phyloP scores from a whole-genome alignment of 2,329 filamentous ascomycete species.

The Colletotrichum plurivorum region DNA sequence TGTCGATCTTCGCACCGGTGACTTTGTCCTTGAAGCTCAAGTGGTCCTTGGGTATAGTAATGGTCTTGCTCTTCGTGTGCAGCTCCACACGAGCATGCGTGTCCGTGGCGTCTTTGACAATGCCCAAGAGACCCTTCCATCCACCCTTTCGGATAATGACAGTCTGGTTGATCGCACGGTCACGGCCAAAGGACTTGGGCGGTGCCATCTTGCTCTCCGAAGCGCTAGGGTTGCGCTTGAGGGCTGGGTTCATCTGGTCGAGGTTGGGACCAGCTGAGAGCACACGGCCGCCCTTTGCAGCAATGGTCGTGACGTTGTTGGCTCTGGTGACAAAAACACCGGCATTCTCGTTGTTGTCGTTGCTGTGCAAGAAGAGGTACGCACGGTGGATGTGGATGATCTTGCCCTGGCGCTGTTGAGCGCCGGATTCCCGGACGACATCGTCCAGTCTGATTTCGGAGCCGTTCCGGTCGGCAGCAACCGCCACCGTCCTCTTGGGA shows the following conservation, averaged over 20 bases:
- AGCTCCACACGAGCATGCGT: conserved; percentile 89
- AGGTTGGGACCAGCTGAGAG: conserved; percentile 80
- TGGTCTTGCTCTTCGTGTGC: conserved; percentile 93
- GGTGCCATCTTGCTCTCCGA: conserved; percentile 73
- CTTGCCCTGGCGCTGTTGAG: conserved; percentile 87
- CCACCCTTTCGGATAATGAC: conserved; percentile 89
- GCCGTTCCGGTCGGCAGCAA: conserved; percentile 93
- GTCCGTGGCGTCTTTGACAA: conserved; percentile 95
- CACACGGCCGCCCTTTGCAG: conserved; percentile 91
- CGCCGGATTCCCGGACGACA: conserved; percentile 90
- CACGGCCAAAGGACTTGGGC: conserved; percentile 81
- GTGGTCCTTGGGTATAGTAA: conserved; percentile 85
- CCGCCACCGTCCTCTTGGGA: conserved; percentile 83
- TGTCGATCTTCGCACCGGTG: conserved; percentile 84
- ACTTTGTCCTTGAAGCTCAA: conserved; percentile 89
- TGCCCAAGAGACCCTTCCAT: conserved; percentile 93
- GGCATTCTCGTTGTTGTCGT: conserved; percentile 86
- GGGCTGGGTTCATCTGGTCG: conserved; percentile 90
- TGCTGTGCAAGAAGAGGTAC: conserved; percentile 91
- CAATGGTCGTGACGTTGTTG: conserved; percentile 88
- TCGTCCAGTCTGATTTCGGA: conserved; percentile 94
- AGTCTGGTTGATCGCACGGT: conserved; percentile 90
- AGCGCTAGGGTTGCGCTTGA: conserved; percentile 77
- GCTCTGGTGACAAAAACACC: conserved; percentile 91
- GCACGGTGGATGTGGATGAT: conserved; percentile 95